Evolutionary conservation across 352 stramenopile genomes (phyloP).

Genomic region (Phytopythium oedochilum): DNA sequence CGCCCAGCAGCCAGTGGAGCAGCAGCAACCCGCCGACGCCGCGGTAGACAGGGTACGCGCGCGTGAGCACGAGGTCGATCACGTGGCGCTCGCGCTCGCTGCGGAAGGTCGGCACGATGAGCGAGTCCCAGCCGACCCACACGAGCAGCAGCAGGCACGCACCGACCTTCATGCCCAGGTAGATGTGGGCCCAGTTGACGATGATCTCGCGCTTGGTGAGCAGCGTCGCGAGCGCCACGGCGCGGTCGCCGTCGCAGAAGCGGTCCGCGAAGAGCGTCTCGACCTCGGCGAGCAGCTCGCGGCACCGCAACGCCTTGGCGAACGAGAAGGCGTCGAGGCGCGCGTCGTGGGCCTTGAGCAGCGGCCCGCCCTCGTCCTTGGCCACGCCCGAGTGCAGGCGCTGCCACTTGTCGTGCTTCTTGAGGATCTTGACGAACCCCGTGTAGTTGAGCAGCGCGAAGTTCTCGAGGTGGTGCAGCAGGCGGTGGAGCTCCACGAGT

Average conservation of each 20-base stretch:
- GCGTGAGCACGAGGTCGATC: slow-evolving; percentile 71
- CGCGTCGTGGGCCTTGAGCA: slow-evolving; percentile 30
- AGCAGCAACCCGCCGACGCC: slow-evolving; percentile 93
- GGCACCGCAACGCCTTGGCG: slow-evolving; percentile 44
- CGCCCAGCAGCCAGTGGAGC: slow-evolving; percentile 94
- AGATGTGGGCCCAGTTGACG: slow-evolving; percentile 79
- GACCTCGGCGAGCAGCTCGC: slow-evolving; percentile 44
- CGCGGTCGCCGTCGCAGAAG: slow-evolving; percentile 71
- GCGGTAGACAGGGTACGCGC: slow-evolving; percentile 93
- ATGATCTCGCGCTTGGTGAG: slow-evolving; percentile 75
- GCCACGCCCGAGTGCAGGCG: slow-evolving; percentile 11
- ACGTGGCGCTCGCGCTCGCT: slow-evolving; percentile 62
- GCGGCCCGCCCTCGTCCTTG: slow-evolving; percentile 27
- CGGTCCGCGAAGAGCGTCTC: slow-evolving; percentile 65
- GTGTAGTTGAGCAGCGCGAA: slow-evolving; percentile 98
- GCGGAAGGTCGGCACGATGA: slow-evolving; percentile 76
- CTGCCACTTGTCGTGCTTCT: slow-evolving; percentile 92
- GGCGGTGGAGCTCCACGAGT: slow-evolving; percentile 92
- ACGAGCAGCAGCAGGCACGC: slow-evolving; percentile 75
- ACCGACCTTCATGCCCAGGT: slow-evolving; percentile 81
- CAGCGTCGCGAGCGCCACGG: slow-evolving; percentile 71
- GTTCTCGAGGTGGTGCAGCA: slow-evolving; percentile 94
- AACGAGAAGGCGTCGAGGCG: slow-evolving; percentile 60
- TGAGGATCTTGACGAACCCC: slow-evolving; percentile 97
- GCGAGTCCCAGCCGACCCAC: slow-evolving; percentile 96